A percentile compares a stretch with the other conserved stretches of the same genome.
phyloP scores from a whole-genome alignment of 2,329 filamentous ascomycete genomes.

The Aspergillus texensis region DNA sequence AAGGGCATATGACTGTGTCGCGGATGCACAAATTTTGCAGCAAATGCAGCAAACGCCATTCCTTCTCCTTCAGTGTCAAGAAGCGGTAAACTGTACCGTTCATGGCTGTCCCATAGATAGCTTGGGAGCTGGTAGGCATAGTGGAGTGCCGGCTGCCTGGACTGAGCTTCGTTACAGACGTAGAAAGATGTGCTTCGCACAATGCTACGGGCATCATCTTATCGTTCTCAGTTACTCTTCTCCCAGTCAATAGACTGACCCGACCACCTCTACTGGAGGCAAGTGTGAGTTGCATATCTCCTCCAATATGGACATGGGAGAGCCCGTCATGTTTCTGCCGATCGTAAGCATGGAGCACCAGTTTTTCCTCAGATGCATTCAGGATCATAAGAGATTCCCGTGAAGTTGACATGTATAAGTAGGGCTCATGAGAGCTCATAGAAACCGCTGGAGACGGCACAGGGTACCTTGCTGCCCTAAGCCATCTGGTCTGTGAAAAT shows the following conservation, averaged over 20 bases:
- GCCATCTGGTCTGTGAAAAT: conserved; percentile 45
- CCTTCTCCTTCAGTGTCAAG: conserved; percentile 61
- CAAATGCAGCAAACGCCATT: conserved; percentile 71
- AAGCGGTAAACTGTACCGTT: conserved; percentile 73
- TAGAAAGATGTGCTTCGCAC: conserved; percentile 36
- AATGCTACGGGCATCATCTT: conserved; percentile 34
- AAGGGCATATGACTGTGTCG: conserved; percentile 54
- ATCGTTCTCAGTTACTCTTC: conserved; percentile 27
- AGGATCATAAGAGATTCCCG: conserved; percentile 57
- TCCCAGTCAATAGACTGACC: conserved; percentile 44
- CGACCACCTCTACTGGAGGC: conserved; percentile 56
- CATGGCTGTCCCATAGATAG: conserved; percentile 67
- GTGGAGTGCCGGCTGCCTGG: conserved; percentile 20
- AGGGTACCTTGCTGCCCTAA: conserved; percentile 39
- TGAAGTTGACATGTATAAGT: conserved; percentile 58
- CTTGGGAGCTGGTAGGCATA: conserved; percentile 35
- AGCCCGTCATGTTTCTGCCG: conserved; percentile 35
- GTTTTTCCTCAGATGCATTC: conserved; percentile 39
- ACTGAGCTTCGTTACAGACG: conserved; percentile 37
- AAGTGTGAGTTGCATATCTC: conserved; percentile 49
- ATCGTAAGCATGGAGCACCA: conserved; percentile 40
- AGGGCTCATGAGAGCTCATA: conserved; percentile 49
- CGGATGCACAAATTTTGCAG: conserved; percentile 68
- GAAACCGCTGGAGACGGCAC: conserved; percentile 54
- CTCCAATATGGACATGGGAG: conserved; percentile 42